Base-by-base conservation (phyloP, 1,139 yeast species). In the Komagataea norvegica region DNA sequence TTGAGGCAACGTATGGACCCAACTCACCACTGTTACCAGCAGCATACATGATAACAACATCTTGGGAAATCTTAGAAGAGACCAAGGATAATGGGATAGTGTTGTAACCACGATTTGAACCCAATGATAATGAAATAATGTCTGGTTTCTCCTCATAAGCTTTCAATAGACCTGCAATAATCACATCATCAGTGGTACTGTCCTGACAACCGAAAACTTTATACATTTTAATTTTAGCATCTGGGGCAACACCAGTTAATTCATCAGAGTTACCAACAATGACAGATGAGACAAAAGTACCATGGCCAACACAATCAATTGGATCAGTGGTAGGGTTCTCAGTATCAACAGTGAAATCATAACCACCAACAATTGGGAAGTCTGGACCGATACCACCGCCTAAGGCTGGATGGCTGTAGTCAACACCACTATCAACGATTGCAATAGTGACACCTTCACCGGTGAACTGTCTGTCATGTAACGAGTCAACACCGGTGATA, bases 251-350 rank as follows among this genome's bases (percentile, higher is more conserved):
- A 31, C 41, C 41, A 8, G 14, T 11, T 6, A 38, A 25, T 13
- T 26, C 24, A 8, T 28, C 33, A 22, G 40, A 31, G 19, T 41
- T 28, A 19, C 38, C 44, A 23, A 42, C 32, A 22, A 42, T 42
- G 20, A 44, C 27, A 16, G 48, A 44, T 14, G 48, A 38, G 13
- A 42, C 46, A 29, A 42, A 44, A 7, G 46, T 42, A 36, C 48
- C 46, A 25, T 44, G 48, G 22, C 48, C 48, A 5, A 29, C 37
- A 71, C 72, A 9, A 65, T 67, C 46, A 72, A 71, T 16, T 67
- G 72, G 72, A 56, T 60, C 33, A 20, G 20, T 19, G 25, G 34
- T 26, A 13, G 38, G 34, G 16, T 40, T 39, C 16, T 35, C 16
- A 8, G 33, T 25, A 19, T 31, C 33, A 2, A 30, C 31, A 35